Evolutionary conservation across 805 yeast species (phyloP).

Genomic region (Candida patagonica): DNA sequence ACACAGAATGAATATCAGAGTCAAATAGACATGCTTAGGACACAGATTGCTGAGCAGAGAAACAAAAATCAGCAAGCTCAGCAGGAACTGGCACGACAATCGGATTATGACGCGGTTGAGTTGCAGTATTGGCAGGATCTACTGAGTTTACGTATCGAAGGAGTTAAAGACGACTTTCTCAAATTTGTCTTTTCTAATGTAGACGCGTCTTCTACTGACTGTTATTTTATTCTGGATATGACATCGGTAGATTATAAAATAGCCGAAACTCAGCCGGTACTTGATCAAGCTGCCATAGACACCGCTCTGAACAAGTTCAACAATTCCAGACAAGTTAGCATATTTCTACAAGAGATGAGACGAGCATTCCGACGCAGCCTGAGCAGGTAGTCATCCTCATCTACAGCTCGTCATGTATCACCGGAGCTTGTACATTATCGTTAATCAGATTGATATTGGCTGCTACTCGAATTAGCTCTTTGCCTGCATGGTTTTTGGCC

Average conservation of each 20-base stretch:
- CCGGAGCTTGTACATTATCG: background rate
- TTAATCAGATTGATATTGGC: slow-evolving; percentile 11
- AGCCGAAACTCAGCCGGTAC: slow-evolving; percentile 31
- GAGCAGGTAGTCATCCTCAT: background rate
- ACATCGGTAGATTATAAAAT: slow-evolving; percentile 31
- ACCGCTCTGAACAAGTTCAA: slow-evolving; percentile 18
- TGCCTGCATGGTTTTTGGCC: slow-evolving; percentile 16
- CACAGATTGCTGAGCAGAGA: slow-evolving; percentile 26
- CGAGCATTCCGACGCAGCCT: slow-evolving; percentile 17
- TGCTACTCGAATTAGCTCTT: slow-evolving; percentile 18
- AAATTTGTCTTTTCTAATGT: slow-evolving; percentile 42
- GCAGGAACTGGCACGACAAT: slow-evolving; percentile 33
- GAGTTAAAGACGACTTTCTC: slow-evolving; percentile 38
- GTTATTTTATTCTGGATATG: slow-evolving; percentile 38
- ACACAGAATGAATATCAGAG: slow-evolving; percentile 15
- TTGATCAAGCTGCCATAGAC: slow-evolving; percentile 23
- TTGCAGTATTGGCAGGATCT: slow-evolving; percentile 41
- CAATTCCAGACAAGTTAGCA: slow-evolving; percentile 17
- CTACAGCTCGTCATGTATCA: slow-evolving; percentile 10
- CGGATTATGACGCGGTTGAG: slow-evolving; percentile 43
- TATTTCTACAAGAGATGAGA: slow-evolving; percentile 23
- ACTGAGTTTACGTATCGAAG: slow-evolving; percentile 48
- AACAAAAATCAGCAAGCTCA: slow-evolving; percentile 28
- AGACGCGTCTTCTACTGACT: slow-evolving; percentile 37
- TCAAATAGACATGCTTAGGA: slow-evolving; percentile 28